Evolutionary conservation across 2,329 filamentous ascomycete species (phyloP).

Genomic region (Ceratocystis cubensis): DNA sequence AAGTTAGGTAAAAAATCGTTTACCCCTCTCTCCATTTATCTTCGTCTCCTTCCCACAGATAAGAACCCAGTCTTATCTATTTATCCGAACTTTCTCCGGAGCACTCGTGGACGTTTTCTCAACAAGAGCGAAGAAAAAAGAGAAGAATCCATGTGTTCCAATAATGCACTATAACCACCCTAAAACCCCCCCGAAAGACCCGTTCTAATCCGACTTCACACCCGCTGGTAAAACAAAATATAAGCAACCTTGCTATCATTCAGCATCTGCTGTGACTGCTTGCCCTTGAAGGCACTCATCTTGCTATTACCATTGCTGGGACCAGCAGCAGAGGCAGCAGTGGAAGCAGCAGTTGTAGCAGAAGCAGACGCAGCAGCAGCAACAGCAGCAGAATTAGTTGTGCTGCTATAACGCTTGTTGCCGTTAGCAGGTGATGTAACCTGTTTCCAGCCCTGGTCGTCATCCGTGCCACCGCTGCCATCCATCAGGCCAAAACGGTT

Average conservation of each 20-base stretch:
- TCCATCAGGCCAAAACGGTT: constrained; percentile 66
- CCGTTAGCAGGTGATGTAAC: constrained; percentile 49
- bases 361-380: not conserved
- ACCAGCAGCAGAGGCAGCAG: not conserved
- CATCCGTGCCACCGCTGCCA: constrained; percentile 49
- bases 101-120: no score
- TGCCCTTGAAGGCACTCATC: constrained; percentile 38
- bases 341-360: not conserved
- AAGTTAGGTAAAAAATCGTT: no score
- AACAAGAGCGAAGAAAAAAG: constrained; percentile 1
- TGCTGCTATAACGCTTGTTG: constrained; percentile 58
- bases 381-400: constrained; percentile 46
- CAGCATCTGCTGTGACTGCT: constrained; percentile 49
- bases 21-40: no score
- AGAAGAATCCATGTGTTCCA: constrained; percentile 1
- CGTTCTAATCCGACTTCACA: constrained; percentile 31
- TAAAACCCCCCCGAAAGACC: not conserved
- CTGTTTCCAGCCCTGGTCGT: constrained; percentile 72
- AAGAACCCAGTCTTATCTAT: no score
- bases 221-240: constrained; percentile 83
- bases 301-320: constrained; percentile 28
- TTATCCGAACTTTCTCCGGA: no score
- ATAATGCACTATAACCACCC: constrained; percentile 4
- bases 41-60: no score
- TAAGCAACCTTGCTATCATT: constrained; percentile 97